Conservation (phyloP, 768 basidiomycete genomes). For the Kwoniella heveanensis region DNA sequence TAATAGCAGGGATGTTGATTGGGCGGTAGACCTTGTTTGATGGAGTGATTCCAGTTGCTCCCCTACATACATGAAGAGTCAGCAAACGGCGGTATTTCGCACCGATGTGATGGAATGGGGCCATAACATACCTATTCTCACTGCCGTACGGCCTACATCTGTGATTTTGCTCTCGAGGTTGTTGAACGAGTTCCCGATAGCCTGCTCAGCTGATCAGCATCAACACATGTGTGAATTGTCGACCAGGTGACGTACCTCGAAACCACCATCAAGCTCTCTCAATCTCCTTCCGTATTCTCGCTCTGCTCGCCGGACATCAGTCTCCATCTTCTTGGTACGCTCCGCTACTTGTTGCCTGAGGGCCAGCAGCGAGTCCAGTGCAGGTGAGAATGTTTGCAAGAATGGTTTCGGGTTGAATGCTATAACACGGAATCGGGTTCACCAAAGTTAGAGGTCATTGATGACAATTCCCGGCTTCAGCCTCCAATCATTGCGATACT, state of each 20-base stretch:
- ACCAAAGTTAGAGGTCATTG: no score
- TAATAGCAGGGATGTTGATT: constrained; percentile 89
- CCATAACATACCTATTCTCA: constrained; percentile 92
- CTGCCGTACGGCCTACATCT: constrained; percentile 88
- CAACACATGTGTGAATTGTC: background rate
- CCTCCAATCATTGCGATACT: no score
- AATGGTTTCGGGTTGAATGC: constrained; percentile 93
- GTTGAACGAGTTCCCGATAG: constrained; percentile 81
- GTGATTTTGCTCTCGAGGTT: constrained; percentile 89
- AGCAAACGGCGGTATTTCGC: no score
- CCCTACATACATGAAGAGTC: constrained; percentile 60
- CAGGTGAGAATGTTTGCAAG: constrained; percentile 85
- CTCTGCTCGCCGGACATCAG: constrained; percentile 82
- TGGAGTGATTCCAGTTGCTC: constrained; percentile 96
- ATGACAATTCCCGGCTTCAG: no score
- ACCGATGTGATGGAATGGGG: no score
- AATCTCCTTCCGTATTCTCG: constrained; percentile 93
- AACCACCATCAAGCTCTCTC: constrained; percentile 86
- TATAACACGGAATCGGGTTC: no score
- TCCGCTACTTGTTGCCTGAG: constrained; percentile 86
- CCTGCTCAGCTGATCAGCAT: constrained; percentile 62
- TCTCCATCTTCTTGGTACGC: constrained; percentile 89
- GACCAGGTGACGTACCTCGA: constrained; percentile 87
- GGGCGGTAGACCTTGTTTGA: constrained; percentile 84
- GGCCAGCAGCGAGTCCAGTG: constrained; percentile 82